These are phyloP conservation scores for Ascoidea asiatica DNA, from an alignment of 805 yeast species.

Conservation along the genomic window DNA sequence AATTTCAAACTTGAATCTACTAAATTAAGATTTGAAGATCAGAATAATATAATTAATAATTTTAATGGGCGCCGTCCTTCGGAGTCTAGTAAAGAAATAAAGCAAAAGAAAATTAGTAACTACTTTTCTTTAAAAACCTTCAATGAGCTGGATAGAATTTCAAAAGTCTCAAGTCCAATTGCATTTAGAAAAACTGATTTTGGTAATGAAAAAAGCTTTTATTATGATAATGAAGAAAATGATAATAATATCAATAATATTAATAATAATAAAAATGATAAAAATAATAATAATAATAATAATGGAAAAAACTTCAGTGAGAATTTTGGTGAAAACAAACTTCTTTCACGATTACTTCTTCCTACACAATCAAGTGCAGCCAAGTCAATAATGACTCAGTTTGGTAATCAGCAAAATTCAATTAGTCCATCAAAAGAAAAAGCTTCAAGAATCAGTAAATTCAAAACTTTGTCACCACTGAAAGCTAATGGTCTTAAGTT, in stretches of 20 bases:
- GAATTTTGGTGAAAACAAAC: background rate
- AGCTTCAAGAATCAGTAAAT: background rate
- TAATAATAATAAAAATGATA: too few relatives aligned
- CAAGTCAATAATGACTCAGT: background rate
- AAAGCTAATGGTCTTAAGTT: background rate
- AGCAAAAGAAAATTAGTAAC: too few relatives aligned
- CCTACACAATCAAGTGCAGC: background rate
- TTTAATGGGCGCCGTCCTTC: too few relatives aligned
- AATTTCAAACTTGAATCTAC: too few relatives aligned
- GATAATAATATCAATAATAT: background rate
- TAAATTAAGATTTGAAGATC: too few relatives aligned
- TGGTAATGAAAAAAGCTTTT: too few relatives aligned
- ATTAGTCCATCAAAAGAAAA: background rate
- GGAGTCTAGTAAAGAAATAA: too few relatives aligned
- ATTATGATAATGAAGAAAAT: background rate
- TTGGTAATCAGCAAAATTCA: background rate
- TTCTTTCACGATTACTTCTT: background rate
- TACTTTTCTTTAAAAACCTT: background rate
- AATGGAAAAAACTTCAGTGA: background rate
- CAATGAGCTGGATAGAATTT: background rate
- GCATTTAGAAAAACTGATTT: too few relatives aligned
- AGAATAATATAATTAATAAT: too few relatives aligned
- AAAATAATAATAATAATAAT: too few relatives aligned
- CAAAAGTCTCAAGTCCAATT: background rate
- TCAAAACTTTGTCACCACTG: background rate